Base-by-base conservation (phyloP, 208 protist species). In the Leptomonas pyrrhocoris region DNA sequence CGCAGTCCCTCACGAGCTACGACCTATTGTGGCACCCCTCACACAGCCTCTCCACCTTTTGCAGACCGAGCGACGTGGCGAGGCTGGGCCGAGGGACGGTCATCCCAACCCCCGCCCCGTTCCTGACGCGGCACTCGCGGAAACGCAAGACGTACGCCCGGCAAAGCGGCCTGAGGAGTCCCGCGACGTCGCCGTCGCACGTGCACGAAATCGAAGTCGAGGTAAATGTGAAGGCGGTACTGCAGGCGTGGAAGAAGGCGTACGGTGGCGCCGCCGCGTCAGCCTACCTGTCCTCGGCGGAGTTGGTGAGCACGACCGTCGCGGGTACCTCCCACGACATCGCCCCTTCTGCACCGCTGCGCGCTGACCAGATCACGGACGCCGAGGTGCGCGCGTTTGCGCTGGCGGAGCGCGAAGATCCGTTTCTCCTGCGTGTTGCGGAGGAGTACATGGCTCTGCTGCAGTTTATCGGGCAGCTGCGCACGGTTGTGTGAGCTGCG, bases 171-270 rank as follows among this genome's bases (percentile, higher is more conserved):
- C n/a, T n/a, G n/a, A 23, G 19, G 19, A 60, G 38, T 15, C 36
- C 43, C 23, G 23, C 34, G 28, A 11, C 55, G 4, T n/a, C 7
- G 34, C 25, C 25, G 23, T 15, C 45, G 4, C 31, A 31, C 38
- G 34, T 16, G n/a, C 31, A 40, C 7, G 72, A 75, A 4, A 74
- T 94, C 9, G 89, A 94, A 68, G 49, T 92, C 54, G 86, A 94
- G 78, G 58, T 94, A 11, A 56, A 90, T 53, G 36, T 94, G 16
- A 73, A 53, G 13, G 56, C 38, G 31, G 30, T 94, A 42, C 58
- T 86, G 46, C 68, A 69, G 31, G 80, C 56, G 62, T 89, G 85
- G 73, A 79, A 77, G 65, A 21, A 53, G 36, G 3, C 68, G 25
- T 62, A 73, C 54, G 73, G 68, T n/a, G 40, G 53, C 25, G 70